These are phyloP conservation scores for Picea engelmannii DNA, from an alignment of 83 land plant species.

Conservation along the genomic window DNA sequence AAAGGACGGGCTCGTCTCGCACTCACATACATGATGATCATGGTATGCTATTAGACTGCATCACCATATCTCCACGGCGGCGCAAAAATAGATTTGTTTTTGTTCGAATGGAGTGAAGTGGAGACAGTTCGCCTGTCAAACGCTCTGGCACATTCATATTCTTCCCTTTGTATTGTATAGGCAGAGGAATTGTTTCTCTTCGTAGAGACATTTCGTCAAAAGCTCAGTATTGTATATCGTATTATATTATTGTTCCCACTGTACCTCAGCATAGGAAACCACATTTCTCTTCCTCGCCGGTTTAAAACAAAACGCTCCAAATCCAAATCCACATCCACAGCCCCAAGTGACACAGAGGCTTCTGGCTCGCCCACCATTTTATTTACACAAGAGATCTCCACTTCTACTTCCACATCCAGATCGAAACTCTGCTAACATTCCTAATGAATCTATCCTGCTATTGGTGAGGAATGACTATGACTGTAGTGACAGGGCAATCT, in stretches of 20 bases:
- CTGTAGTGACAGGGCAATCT: neutral
- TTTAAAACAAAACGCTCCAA: neutral
- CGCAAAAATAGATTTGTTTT: neutral
- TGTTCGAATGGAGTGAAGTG: neutral
- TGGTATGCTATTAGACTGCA: neutral
- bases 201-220: conserved; percentile 1
- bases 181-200: neutral
- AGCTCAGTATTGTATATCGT: neutral
- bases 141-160: conserved; percentile 1
- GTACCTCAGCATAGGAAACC: neutral
- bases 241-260: neutral
- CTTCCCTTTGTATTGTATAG: neutral
- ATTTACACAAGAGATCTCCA: neutral
- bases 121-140: neutral
- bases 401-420: neutral
- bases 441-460: neutral
- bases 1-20: no score
- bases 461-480: conserved; percentile 10
- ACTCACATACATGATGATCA: no score
- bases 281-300: neutral
- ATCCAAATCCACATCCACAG: neutral
- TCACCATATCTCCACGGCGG: neutral
- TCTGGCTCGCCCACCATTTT: no score
- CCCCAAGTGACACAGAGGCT: neutral
- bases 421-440: neutral